Conservation (phyloP, 225 moss, liverwort and hornwort species). For the Straminergon stramineum region DNA sequence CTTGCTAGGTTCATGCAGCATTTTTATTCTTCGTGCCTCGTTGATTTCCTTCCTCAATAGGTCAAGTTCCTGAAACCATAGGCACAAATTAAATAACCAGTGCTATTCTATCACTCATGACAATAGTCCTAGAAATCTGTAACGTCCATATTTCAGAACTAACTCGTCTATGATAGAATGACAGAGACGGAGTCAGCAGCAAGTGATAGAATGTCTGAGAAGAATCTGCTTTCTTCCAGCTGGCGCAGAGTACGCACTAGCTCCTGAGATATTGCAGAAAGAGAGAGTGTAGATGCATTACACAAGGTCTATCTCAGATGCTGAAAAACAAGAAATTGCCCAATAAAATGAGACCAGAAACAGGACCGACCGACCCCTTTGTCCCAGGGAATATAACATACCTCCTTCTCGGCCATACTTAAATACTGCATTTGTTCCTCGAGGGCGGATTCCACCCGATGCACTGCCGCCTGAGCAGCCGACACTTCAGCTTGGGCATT, state of each 20-base stretch:
- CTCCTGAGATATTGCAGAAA: background rate
- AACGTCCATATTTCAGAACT: background rate
- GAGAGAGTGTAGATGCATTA: background rate
- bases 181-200: background rate
- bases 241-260: background rate
- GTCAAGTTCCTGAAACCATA: constrained; percentile 55
- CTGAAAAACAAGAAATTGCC: background rate
- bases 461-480: constrained; percentile 45
- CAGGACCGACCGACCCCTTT: background rate
- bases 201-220: background rate
- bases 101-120: background rate
- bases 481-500: constrained; percentile 47
- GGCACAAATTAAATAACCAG: background rate
- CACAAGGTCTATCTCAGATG: background rate
- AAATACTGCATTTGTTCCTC: constrained; percentile 53
- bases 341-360: background rate
- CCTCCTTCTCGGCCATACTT: constrained; percentile 48
- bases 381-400: background rate
- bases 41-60: constrained; percentile 66
- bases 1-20: constrained; percentile 92
- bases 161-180: background rate
- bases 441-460: constrained; percentile 49
- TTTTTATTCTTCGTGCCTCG: constrained; percentile 80
- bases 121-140: background rate
- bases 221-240: background rate